Evolutionary conservation across 208 protist species (phyloP), one percentile per base, ranked within the genome.

Genomic region (Leishmania amazonensis): DNA sequence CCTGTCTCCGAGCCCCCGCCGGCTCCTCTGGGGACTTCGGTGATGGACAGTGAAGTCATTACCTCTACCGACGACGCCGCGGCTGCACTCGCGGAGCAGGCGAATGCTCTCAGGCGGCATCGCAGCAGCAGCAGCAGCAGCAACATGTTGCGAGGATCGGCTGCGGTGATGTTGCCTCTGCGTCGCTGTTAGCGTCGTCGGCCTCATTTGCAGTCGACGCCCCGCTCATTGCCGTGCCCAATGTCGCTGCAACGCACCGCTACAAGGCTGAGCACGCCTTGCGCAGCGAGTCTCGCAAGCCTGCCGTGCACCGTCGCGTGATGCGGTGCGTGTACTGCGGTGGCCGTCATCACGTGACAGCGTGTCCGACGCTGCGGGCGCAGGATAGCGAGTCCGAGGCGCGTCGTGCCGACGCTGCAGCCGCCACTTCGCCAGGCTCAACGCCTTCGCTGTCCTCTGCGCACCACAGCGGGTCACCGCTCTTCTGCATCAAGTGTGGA

Each of bases 311-410:
- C 70, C 91, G 88, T 45, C 88, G 87, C 42, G 80, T 78, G 7
- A 19, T 96, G 60, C 92, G 92, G 8, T 97, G 94, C 79, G 94
- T 91, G 13, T 97, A 97, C 85, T 97, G 94, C 79, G 84, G 88
- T 76, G 91, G 94, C 4, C 81, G 80, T 11, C 94, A 97, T 81
- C 92, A 95, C 82, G 87, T 97, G 67, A 90, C 94, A 13, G 78
- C 81, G 75, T 97, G 94, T 77, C 91, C 94, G 7, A 87, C 85
- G 70, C 78, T 90, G 38, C 65, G 84, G 51, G 74, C 82, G 42
- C 74, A 78, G 40, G 57, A 84, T 42, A 31, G 31, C 72, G 76
- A 80, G 54, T 35, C 53, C 28, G 45, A 31, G 5, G 71, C 38
- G 54, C 78, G 72, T 4, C 42, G 71, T 24, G 54, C 2, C 40